Percentiles rank a stretch among this genome's conserved stretches.
Evolutionary conservation across 2,329 filamentous ascomycete species (phyloP).

Genomic region (Apiospora arundinis): DNA sequence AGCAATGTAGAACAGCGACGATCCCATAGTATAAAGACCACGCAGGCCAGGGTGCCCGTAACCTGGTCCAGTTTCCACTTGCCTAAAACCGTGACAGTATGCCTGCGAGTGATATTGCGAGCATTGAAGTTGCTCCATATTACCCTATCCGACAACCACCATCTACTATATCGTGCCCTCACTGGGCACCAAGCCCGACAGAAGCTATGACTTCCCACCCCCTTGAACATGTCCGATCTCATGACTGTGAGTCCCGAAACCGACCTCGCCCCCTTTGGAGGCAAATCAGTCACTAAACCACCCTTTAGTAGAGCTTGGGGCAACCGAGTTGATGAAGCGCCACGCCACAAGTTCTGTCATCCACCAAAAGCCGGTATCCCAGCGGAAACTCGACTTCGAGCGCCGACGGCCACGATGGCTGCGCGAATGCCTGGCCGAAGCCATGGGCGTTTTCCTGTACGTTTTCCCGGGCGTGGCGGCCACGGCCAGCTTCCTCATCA

Average conservation of each 20-base stretch:
- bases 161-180: neutral
- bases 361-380: neutral
- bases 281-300: neutral
- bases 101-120: neutral
- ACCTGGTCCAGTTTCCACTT: neutral
- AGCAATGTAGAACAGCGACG: neutral
- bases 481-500: neutral
- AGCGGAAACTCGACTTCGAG: neutral
- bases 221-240: neutral
- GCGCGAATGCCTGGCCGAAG: neutral
- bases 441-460: neutral
- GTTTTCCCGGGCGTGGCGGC: neutral
- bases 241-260: neutral
- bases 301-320: neutral
- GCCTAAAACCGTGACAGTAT: neutral
- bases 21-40: neutral
- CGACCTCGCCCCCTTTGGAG: constrained; percentile 48
- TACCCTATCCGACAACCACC: neutral
- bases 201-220: neutral
- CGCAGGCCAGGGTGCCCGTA: neutral
- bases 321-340: neutral
- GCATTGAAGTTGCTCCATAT: neutral
- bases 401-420: neutral
- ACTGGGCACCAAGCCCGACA: neutral
- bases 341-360: neutral